Base-by-base conservation (phyloP, 192 early-diverging fungal species). In the Phycomyces nitens region DNA sequence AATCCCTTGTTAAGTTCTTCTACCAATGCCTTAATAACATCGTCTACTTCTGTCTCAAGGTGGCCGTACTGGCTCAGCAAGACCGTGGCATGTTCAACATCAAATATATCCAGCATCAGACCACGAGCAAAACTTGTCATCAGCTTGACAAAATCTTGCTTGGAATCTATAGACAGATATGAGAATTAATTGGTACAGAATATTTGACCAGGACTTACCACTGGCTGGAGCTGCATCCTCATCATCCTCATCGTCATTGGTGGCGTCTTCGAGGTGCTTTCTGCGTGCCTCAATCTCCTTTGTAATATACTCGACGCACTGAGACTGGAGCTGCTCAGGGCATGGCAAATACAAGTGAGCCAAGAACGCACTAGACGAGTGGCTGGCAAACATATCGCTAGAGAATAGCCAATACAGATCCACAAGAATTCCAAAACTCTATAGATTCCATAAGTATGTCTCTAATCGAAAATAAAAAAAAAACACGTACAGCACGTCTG, bases 351-450 rank as follows among this genome's bases (percentile, higher is more conserved):
- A 63, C 40, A 81, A 44, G 16, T 59, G 34, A 12, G 55, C 62
- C 26, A 73, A 61, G 56, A 58, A 63, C 7, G 51, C 16, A 5
- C 58, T 55, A 52, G 53, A 61, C 2, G 61, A 49, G 6, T 22
- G 12, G 15, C 12, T 4, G 15, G 74, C 58, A 62, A 84, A 84
- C 60, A 80, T 62, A 15, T 81, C 77, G 14, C 74, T 73, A 7
- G 75, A 73, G 67, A 84, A 81, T 0, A 84, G 49, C 76, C 75
- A 78, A 63, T 81, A 79, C 0, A 79, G 61, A 52, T 81, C 80
- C 1, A 78, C 75, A 41, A 81, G 38, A 10, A 69, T 65, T 34
- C 72, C 70, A 49, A 77, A 80, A 15, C 79, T 70, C 71, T 74
- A 66, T 16, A 57, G 38, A 20, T 11, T 9, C 12, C 44, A 47